Evolutionary conservation across 2,329 filamentous ascomycete species (phyloP), one percentile per base, ranked within the genome.

Genomic region (Microthyrium microscopicum): DNA sequence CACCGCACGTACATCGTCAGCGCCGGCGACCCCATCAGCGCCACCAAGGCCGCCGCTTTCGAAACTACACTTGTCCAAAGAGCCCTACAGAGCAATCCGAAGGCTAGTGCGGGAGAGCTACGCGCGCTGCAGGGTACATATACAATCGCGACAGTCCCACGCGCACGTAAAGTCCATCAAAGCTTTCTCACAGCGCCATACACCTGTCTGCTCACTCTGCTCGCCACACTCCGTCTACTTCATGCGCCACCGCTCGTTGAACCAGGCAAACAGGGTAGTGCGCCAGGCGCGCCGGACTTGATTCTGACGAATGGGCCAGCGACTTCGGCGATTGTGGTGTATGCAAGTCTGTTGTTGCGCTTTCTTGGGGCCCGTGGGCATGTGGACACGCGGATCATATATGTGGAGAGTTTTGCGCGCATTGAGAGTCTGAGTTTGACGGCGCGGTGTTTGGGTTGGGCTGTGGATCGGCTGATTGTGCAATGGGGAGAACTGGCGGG

Each of bases 351-450:
- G 3, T 30, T 73, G 11, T 46, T 79, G 32, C 62, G 67, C 40
- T 53, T 55, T 31, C 39, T 56, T 30, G 69, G 28, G 28, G 20
- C 15, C 5, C 13, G 15, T 24, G 22, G 25, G 3, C 16, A 37
- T 31, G 54, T 5, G 39, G 42, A 31, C 53, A 55, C 87, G 58
- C 70, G 73, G 40, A 75, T 79, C 7, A 62, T 95, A 11, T 98
- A 89, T 51, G 70, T 94, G 19, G 89, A 98, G 61, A 89, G 80
- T 15, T 94, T 85, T 77, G 87, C 89, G 3, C 68, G 89, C 12
- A 80, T 92, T 12, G 75, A 68, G 42, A 76, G 70, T 9, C 56
- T 95, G 42, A 95, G 87, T 57, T 53, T 94, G 38, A 92, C 82
- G 24, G 89, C 87, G 1, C 76, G 71, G 49, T 57, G 95, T 24